Base-by-base conservation (phyloP, 345 rosid genomes). In the Erucastrum elatum region DNA sequence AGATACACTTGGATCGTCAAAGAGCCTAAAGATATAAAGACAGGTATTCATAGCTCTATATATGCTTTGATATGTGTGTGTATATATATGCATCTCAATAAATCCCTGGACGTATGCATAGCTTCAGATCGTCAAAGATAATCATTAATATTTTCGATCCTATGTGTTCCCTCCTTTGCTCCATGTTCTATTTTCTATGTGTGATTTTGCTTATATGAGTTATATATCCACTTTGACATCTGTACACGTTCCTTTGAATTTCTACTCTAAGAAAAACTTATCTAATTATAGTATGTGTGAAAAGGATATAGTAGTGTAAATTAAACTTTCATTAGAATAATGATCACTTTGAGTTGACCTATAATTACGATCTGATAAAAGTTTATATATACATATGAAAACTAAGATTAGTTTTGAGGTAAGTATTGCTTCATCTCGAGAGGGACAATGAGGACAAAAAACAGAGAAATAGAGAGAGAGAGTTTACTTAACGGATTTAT, bases 1-100 rank as follows among this genome's bases (percentile, higher is more conserved):
- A 81, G 70, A 66, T 81, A 76, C 69, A 71, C 69, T 17, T 41
- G 76, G 68, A 75, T 76, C 77, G 59, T 71, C 70, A 71, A 76
- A 66, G 37, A 71, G 76, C 68, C 56, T 70, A 65, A 68, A 74
- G 80, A 76, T 76, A 65, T 76, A 65, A 81, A 81, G 71, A 61
- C 77, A 75, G 81, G 80, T 75, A 75, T 55, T 16, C 49, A 46
- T 34, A 26, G 16, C 16, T 75, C 34, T 75, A 25, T 46, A 64
- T 69, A 16, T 60, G 17, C 41, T 59, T 58, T 26, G 61, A 31
- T 71, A 37, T 70, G 8, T 64, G 13, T 70, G 41, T 65, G 35
- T 53, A 26, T 49, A 4, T 61, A 31, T 70, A 25, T 66, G 21
- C 60, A 46, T 68, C 49, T 79, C 7, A 17, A 41, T 64, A 70